phyloP scores from a whole-genome alignment of 768 basidiomycete species.

The Gymnopilus dilepis region DNA sequence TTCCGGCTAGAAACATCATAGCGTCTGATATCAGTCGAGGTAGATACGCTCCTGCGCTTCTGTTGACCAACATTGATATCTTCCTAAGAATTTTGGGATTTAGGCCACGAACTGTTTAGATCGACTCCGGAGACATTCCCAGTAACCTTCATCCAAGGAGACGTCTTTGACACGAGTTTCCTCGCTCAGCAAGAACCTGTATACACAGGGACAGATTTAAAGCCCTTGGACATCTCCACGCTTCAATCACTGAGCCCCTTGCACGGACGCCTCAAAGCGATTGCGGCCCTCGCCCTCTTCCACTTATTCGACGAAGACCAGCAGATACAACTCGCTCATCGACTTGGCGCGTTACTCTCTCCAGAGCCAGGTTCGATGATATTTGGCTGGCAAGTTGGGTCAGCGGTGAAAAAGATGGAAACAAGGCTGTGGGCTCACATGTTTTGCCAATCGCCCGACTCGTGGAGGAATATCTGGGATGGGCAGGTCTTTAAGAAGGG shows the following conservation, averaged over 20 bases:
- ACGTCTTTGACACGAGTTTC: slow-evolving; percentile 53
- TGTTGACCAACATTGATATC: background rate
- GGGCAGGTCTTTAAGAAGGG: slow-evolving; percentile 44
- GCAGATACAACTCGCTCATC: slow-evolving; percentile 35
- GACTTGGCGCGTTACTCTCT: slow-evolving; percentile 36
- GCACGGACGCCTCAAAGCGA: slow-evolving; percentile 50
- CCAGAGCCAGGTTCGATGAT: slow-evolving; percentile 39
- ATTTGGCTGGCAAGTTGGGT: slow-evolving; percentile 42
- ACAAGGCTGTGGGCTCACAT: slow-evolving; percentile 19
- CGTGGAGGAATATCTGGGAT: slow-evolving; percentile 41
- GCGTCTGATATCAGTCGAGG: slow-evolving; percentile 43
- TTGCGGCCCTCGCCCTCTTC: slow-evolving; percentile 44
- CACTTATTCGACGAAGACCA: slow-evolving; percentile 40
- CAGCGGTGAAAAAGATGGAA: slow-evolving; percentile 34
- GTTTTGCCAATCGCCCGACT: slow-evolving; percentile 45
- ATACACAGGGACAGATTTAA: background rate
- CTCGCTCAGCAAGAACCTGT: slow-evolving; percentile 35
- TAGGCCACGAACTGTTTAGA: slow-evolving; percentile 65
- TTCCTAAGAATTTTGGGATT: slow-evolving; percentile 62
- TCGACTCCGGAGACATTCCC: slow-evolving; percentile 57
- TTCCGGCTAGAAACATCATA: slow-evolving; percentile 40
- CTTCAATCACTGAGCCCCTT: slow-evolving; percentile 35
- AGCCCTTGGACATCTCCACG: slow-evolving; percentile 16
- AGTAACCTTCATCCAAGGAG: slow-evolving; percentile 58
- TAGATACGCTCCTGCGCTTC: slow-evolving; percentile 7